Percentiles rank a stretch among this genome's conserved stretches.
phyloP scores from a whole-genome alignment of 2,329 filamentous ascomycete species.

The Hymenoscyphus occultus region DNA sequence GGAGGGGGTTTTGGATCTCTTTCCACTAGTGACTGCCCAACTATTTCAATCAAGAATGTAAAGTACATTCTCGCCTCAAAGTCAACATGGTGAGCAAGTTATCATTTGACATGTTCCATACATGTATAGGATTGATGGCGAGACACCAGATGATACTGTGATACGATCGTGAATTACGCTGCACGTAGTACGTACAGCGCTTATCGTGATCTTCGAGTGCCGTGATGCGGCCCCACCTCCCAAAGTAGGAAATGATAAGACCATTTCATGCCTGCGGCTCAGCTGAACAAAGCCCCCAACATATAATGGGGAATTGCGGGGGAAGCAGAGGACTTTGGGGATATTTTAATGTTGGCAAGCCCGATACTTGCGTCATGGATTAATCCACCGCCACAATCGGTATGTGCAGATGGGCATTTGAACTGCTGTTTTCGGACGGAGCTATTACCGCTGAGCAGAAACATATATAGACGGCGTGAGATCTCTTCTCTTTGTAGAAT shows the following conservation, averaged over 20 bases:
- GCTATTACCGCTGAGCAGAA: not conserved
- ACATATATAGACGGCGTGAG: not conserved
- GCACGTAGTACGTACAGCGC: not conserved
- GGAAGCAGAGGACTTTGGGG: conserved; percentile 1
- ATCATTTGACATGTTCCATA: not conserved
- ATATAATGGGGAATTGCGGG: not conserved
- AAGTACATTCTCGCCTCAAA: not conserved
- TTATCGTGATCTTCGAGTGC: not conserved
- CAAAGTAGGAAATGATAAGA: conserved; percentile 18
- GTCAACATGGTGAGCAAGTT: not conserved
- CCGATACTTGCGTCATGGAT: not conserved
- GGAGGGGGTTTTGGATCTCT: not conserved
- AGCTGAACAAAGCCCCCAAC: not conserved
- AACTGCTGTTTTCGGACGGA: conserved; percentile 6
- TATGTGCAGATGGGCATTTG: not conserved
- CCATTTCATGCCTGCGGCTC: conserved; percentile 7
- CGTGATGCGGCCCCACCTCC: conserved; percentile 7
- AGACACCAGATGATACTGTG: not conserved
- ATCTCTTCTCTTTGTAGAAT: not conserved
- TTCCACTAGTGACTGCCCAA: not conserved
- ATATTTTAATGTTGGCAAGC: not conserved
- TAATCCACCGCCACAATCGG: not conserved
- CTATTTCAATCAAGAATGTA: not conserved
- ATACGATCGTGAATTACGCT: too few species aligned
- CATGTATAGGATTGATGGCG: too few species aligned